A percentile compares a stretch with the other conserved stretches of the same genome.
Evolutionary conservation across 495 filamentous ascomycete species (phyloP).

Genomic region (Geopyxis carbonaria): DNA sequence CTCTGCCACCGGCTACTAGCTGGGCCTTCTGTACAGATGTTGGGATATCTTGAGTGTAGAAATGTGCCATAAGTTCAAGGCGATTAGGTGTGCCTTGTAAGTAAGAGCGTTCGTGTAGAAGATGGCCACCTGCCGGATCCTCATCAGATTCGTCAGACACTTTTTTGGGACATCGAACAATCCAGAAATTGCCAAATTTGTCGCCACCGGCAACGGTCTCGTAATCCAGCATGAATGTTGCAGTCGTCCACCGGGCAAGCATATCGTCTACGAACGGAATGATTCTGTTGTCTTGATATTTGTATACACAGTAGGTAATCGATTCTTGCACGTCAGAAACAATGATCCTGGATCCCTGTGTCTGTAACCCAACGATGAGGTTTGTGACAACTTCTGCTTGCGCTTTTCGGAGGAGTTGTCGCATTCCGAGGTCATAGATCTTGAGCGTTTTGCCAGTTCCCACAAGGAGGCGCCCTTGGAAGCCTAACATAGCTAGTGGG

Average conservation of each 20-base stretch:
- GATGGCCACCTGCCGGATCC: constrained; percentile 73
- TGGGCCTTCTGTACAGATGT: constrained; percentile 77
- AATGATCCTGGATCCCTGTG: constrained; percentile 80
- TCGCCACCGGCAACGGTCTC: constrained; percentile 90
- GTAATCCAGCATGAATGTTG: constrained; percentile 88
- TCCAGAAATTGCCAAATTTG: constrained; percentile 93
- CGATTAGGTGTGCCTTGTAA: constrained; percentile 78
- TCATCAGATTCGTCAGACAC: constrained; percentile 80
- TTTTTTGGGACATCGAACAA: constrained; percentile 73
- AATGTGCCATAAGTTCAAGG: constrained; percentile 67
- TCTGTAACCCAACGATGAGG: constrained; percentile 71
- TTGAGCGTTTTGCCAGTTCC: constrained; percentile 69
- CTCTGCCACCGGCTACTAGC: constrained; percentile 77
- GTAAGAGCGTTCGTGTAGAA: constrained; percentile 74
- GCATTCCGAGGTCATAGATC: constrained; percentile 80
- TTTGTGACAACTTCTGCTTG: constrained; percentile 64
- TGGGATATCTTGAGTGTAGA: constrained; percentile 80
- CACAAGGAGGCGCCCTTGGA: constrained; percentile 76
- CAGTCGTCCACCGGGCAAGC: constrained; percentile 72
- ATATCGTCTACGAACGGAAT: constrained; percentile 88
- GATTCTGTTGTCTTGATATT: constrained; percentile 72
- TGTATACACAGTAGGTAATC: constrained; percentile 82
- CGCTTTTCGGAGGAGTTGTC: constrained; percentile 78
- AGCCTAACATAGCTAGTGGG: constrained; percentile 70
- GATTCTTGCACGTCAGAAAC: constrained; percentile 85